Percentiles rank a stretch among this genome's conserved stretches.
Evolutionary conservation across 805 yeast genomes (phyloP).

Genomic region (Yamadazyma ubonensis): DNA sequence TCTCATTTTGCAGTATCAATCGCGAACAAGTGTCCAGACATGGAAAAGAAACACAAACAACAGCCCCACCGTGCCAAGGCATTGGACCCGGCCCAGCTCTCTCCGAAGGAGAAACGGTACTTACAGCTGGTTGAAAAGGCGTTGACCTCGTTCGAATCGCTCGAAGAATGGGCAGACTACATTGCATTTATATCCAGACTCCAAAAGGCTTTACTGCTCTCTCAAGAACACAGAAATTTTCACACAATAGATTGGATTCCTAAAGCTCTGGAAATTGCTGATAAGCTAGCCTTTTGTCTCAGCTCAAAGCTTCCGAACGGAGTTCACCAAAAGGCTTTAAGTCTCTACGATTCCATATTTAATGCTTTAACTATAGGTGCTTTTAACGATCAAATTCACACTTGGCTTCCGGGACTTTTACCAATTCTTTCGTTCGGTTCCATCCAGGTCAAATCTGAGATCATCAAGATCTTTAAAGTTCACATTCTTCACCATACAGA

Average conservation of each 20-base stretch:
- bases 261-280: constrained; percentile 60
- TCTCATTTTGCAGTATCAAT: neutral
- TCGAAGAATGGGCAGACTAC: constrained; percentile 98
- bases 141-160: constrained; percentile 52
- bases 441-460: constrained; percentile 78
- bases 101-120: constrained; percentile 17
- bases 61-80: constrained; percentile 9
- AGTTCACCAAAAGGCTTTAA: constrained; percentile 86
- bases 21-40: constrained; percentile 3
- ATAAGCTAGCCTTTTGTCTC: constrained; percentile 72
- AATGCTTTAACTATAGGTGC: constrained; percentile 55
- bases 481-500: constrained; percentile 50
- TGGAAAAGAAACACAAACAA: constrained; percentile 7
- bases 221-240: constrained; percentile 20
- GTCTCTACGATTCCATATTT: constrained; percentile 71
- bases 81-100: constrained; percentile 6
- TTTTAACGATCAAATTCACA: constrained; percentile 53
- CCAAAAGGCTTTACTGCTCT: constrained; percentile 59
- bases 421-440: constrained; percentile 88
- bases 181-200: constrained; percentile 83
- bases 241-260: constrained; percentile 57
- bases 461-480: constrained; percentile 59
- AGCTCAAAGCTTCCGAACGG: constrained; percentile 88
- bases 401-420: constrained; percentile 92
- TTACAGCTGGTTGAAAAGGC: constrained; percentile 15